Base-by-base conservation (phyloP, 176 grass and related monocot species). In the Puya raimondii region DNA sequence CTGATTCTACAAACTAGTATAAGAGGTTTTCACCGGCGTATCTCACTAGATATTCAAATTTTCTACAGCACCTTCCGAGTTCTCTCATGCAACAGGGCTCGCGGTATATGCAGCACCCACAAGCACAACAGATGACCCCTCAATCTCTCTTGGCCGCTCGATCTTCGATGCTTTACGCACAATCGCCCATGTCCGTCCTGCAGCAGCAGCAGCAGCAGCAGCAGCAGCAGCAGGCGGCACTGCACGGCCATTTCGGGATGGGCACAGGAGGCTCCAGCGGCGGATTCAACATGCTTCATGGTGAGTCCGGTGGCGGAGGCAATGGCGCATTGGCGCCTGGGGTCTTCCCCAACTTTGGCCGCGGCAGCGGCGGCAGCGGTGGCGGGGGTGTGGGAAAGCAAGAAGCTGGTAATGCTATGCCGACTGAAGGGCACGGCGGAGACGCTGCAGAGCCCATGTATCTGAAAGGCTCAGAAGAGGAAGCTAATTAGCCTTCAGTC, bases 141-240 rank as follows among this genome's bases (percentile, higher is more conserved):
- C 75, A 77, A 17, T 59, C 75, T 10, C 75, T 77, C 3, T 59
- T 77, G 75, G 75, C 75, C 49, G 75, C 75, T 69, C 52, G 75
- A 12, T 69, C 65, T 2, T 68, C 75, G 5, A 69, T 77, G 75
- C 20, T 77, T 13, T 77, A 77, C 12, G 51, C 75, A 0, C 75
- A 77, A 22, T 77, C 75, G 9, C 75, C 75, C 21, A 69, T 77
- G 66, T 77, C 75, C 12, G 66, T 65, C 9, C 10, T 77, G 66
- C 75, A 77, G 75, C 75, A 77, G 50, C 74, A 76, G 20, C 54
- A 61, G 26, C 70, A 74, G 58, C 72, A 74, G 64, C 75, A 77
- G 50, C 74, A 76, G 20, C 54, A 61, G 26, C 70, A 74, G 58
- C 72, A 74, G 64, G 61, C 59, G n/a, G 72, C 72, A 27, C 61